These are phyloP conservation scores for Serpula lacrymans DNA, from an alignment of 768 basidiomycete genomes.

Conservation along the genomic window DNA sequence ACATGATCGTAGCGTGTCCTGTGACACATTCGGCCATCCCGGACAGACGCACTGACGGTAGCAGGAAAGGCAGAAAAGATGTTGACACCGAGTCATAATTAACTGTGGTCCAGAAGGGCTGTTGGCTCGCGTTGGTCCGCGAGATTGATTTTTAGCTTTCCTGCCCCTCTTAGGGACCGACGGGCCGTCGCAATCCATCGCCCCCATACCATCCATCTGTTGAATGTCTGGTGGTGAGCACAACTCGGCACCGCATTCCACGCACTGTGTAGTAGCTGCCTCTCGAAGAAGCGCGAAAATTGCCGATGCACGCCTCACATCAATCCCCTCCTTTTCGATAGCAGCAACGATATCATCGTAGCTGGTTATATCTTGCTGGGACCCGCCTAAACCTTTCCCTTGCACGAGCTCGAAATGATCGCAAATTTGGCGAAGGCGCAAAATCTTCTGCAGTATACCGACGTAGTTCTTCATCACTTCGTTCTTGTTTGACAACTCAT, in stretches of 20 bases:
- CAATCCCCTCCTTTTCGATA: conserved; percentile 79
- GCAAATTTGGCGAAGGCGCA: conserved; percentile 96
- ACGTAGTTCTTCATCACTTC: conserved; percentile 99
- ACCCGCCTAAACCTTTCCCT: conserved; percentile 54
- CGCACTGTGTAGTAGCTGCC: conserved; percentile 83
- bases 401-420: conserved; percentile 91
- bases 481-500: conserved; percentile 80
- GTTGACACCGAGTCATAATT: conserved; percentile 89
- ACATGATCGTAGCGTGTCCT: conserved; percentile 62
- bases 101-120: conserved; percentile 65
- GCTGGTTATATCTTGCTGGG: conserved; percentile 42
- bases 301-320: conserved; percentile 67
- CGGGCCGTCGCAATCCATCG: conserved; percentile 47
- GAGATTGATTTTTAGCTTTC: conserved; percentile 58
- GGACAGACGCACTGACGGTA: conserved; percentile 78
- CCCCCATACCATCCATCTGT: conserved; percentile 37
- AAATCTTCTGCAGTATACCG: conserved; percentile 92
- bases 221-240: conserved; percentile 45
- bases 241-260: conserved; percentile 82
- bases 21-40: conserved; percentile 70
- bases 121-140: conserved; percentile 69
- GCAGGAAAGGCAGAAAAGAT: conserved; percentile 86
- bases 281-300: conserved; percentile 85
- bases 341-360: conserved; percentile 79
- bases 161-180: conserved; percentile 47